These are phyloP conservation scores for Castanospermum australe DNA, from an alignment of 306 rosid genomes.

Conservation along the genomic window DNA sequence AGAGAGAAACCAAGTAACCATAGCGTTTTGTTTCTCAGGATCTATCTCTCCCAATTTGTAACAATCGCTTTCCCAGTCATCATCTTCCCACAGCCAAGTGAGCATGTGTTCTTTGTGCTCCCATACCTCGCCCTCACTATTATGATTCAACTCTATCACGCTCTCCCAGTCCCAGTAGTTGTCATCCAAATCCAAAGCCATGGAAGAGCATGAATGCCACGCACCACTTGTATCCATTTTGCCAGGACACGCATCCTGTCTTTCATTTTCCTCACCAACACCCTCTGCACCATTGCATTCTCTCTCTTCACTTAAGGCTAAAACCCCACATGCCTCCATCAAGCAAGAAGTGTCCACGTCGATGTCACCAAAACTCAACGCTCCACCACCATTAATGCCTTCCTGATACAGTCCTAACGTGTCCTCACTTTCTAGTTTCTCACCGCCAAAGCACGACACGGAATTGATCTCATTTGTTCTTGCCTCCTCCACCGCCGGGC, in stretches of 20 bases:
- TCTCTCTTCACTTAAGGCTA: slow-evolving; percentile 40
- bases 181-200: slow-evolving; percentile 5
- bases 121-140: background rate
- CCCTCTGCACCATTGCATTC: slow-evolving; percentile 12
- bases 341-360: slow-evolving; percentile 20
- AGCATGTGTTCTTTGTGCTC: slow-evolving; percentile 31
- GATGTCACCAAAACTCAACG: slow-evolving; percentile 26
- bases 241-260: background rate
- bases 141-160: slow-evolving; percentile 10
- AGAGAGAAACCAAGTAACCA: slow-evolving; percentile 59
- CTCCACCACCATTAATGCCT: slow-evolving; percentile 33
- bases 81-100: slow-evolving; percentile 50
- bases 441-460: background rate
- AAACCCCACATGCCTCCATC: slow-evolving; percentile 35
- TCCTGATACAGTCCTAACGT: slow-evolving; percentile 3
- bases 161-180: slow-evolving; percentile 51
- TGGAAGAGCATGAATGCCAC: slow-evolving; percentile 22
- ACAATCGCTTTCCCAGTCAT: slow-evolving; percentile 38
- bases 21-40: slow-evolving; percentile 39
- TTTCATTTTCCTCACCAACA: slow-evolving; percentile 3
- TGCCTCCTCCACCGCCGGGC: background rate
- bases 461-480: background rate
- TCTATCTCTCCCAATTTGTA: slow-evolving; percentile 31
- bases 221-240: slow-evolving; percentile 21
- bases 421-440: background rate